Evolutionary conservation across 345 rosid genomes (phyloP).

Genomic region (Syzygium oleosum): DNA sequence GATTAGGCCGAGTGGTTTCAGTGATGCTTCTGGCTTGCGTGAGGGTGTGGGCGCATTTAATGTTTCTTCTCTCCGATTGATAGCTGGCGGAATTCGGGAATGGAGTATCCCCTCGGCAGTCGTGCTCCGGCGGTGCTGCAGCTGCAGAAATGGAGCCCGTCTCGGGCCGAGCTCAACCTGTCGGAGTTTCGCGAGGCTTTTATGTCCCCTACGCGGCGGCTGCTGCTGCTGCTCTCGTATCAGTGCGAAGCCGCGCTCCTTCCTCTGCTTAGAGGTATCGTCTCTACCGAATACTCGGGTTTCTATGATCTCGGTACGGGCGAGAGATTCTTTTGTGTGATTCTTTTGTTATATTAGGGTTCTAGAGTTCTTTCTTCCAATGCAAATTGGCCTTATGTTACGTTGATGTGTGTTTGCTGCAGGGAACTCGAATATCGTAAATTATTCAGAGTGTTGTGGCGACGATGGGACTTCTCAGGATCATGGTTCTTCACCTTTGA

Average conservation of each 20-base stretch:
- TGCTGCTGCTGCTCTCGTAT: slow-evolving; percentile 53
- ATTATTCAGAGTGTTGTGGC: slow-evolving; percentile 13
- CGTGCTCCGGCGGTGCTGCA: slow-evolving; percentile 61
- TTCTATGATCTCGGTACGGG: neutral
- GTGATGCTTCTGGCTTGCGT: neutral
- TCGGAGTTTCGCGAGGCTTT: slow-evolving; percentile 87
- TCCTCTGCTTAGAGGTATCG: slow-evolving; percentile 58
- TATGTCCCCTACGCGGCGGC: slow-evolving; percentile 80
- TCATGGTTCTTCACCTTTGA: slow-evolving; percentile 20
- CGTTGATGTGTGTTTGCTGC: neutral
- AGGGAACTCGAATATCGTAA: slow-evolving; percentile 13
- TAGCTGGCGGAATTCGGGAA: slow-evolving; percentile 7
- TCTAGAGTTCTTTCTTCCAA: neutral
- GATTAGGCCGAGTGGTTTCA: neutral
- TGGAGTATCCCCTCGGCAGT: slow-evolving; percentile 38
- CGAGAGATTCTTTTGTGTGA: neutral
- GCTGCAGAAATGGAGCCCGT: slow-evolving; percentile 72
- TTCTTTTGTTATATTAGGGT: neutral
- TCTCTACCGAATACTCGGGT: neutral
- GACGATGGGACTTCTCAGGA: slow-evolving; percentile 21
- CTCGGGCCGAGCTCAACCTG: slow-evolving; percentile 39
- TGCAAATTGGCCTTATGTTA: neutral
- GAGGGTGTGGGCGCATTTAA: neutral
- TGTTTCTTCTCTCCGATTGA: neutral
- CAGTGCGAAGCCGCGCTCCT: slow-evolving; percentile 64